Conservation (phyloP, 352 stramenopile species). For the Phytophthora chlamydospora region DNA sequence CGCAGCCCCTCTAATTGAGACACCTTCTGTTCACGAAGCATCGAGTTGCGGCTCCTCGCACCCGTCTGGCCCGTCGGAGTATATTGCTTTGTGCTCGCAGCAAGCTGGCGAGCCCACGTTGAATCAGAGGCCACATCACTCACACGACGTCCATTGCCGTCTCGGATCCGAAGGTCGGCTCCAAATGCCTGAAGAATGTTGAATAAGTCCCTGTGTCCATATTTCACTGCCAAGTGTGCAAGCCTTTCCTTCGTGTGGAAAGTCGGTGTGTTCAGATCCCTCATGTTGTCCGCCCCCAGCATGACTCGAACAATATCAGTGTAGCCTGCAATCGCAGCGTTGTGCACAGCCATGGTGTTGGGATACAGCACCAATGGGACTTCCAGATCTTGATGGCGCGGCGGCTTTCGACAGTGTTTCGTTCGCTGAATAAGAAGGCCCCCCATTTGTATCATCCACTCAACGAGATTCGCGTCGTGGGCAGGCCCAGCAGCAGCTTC, state of each 20-base stretch:
- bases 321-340: constrained; percentile 19
- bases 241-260: constrained; percentile 28
- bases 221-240: constrained; percentile 25
- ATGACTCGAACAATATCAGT: constrained; percentile 25
- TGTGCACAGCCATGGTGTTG: constrained; percentile 25
- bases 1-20: neutral
- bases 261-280: constrained; percentile 25
- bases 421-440: constrained; percentile 3
- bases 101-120: neutral
- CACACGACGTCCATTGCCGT: constrained; percentile 6
- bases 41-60: neutral
- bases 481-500: constrained; percentile 28
- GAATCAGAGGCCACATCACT: constrained; percentile 14
- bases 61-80: neutral
- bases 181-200: constrained; percentile 4
- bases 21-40: neutral
- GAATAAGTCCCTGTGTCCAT: constrained; percentile 15
- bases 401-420: constrained; percentile 3
- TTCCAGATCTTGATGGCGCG: neutral
- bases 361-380: neutral
- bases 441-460: constrained; percentile 40
- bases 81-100: constrained; percentile 1
- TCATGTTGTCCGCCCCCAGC: constrained; percentile 22
- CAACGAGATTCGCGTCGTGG: constrained; percentile 28
- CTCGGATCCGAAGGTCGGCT: constrained; percentile 9